Evolutionary conservation across 108 stramenopile genomes (phyloP).

Genomic region (Asterionellopsis glacialis): DNA sequence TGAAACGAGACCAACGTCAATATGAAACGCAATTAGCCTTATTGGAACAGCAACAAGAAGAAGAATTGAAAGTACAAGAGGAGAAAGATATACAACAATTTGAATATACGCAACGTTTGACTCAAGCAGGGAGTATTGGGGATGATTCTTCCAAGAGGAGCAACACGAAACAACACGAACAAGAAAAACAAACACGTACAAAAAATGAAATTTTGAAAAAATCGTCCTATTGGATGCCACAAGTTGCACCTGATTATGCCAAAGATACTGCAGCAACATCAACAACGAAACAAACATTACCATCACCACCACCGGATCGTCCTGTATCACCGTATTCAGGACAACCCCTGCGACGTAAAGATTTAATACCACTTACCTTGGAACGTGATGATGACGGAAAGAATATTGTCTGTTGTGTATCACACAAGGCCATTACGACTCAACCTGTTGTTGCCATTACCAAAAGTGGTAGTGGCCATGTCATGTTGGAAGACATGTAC

Average conservation of each 20-base stretch:
- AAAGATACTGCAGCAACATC: conserved; percentile 3
- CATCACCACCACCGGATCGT: conserved; percentile 56
- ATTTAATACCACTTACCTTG: conserved; percentile 55
- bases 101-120: conserved; percentile 21
- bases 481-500: conserved; percentile 68
- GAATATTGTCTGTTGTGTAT: conserved; percentile 64
- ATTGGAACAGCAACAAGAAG: conserved; percentile 17
- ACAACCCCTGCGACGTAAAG: conserved; percentile 71
- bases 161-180: too few species aligned
- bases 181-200: too few species aligned
- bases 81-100: conserved; percentile 31
- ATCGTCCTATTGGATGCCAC: conserved; percentile 73
- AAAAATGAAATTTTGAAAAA: conserved; percentile 11
- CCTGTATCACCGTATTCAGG: conserved; percentile 82
- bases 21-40: conserved; percentile 34
- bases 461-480: conserved; percentile 17
- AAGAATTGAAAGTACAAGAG: conserved; percentile 37
- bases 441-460: conserved; percentile 61
- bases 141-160: not conserved
- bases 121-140: conserved; percentile 14
- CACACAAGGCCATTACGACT: conserved; percentile 71
- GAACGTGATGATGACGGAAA: conserved; percentile 27
- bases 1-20: conserved; percentile 36
- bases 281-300: too few species aligned
- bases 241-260: conserved; percentile 56